Base-by-base conservation (phyloP, 2,329 filamentous ascomycete species). In the Apiospora marii region DNA sequence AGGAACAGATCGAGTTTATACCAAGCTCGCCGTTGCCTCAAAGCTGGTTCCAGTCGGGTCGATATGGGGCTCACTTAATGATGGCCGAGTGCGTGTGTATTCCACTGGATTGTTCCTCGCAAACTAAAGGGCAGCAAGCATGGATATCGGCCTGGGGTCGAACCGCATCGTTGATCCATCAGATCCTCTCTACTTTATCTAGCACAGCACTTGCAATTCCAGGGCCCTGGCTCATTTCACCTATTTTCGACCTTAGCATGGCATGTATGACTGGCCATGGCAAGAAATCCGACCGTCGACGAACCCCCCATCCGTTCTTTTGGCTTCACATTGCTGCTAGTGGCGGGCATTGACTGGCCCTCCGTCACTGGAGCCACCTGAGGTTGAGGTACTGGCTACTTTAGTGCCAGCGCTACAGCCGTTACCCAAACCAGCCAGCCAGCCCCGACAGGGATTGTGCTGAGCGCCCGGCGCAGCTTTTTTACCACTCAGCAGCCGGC, bases 21-120 rank as follows among this genome's bases (percentile, higher is more conserved):
- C 58, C 58, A 64, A 64, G 58, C 58, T 64, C 58, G 58, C 58
- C 58, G 58, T 64, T 64, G 58, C 58, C 58, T 64, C 53, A 61
- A 61, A 37, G 37, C 53, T 37, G 30, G 53, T n/a, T n/a, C 30
- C 19, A 61, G 53, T 61, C 30, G 1, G 7, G 53, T 22, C 30
- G 58, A 64, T 37, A 64, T 64, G 58, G 58, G n/a, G 58, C 34
- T 37, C 30, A 41, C 16, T 61, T 61, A 37, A 37, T 61, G 58
- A 64, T n/a, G 30, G 58, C 1, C 19, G 14, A 34, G 1, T 19
- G 7, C 6, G 44, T 43, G 16, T 30, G 34, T 64, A 64, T 41
- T n/a, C 22, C 58, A 64, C 34, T 41, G 58, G 58, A 64, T 64
- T 37, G 34, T 64, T 64, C 58, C 58, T 34, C 34, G n/a, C 58